These are phyloP conservation scores for Aspergillus pseudoviridinutans DNA, from an alignment of 2,329 filamentous ascomycete species.

Conservation along the genomic window DNA sequence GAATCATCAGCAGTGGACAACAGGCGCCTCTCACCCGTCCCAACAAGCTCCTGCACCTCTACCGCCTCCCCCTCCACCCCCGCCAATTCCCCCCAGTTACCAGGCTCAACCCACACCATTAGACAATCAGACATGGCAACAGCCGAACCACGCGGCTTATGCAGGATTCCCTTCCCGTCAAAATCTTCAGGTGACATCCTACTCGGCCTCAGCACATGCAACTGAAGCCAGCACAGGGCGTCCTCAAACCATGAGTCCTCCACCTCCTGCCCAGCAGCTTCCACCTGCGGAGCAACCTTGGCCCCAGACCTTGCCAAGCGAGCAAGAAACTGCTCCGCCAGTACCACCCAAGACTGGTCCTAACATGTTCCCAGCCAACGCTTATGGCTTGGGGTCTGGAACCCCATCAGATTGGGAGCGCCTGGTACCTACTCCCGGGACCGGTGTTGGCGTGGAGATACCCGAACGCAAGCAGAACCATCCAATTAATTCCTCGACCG, in stretches of 20 bases:
- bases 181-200: slow-evolving; percentile 4
- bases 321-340: slow-evolving; percentile 15
- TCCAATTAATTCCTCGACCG: slow-evolving; percentile 2
- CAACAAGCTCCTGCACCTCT: slow-evolving; percentile 20
- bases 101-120: slow-evolving; percentile 28
- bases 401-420: slow-evolving; percentile 49
- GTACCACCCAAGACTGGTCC: slow-evolving; percentile 21
- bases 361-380: slow-evolving; percentile 15
- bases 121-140: slow-evolving; percentile 22
- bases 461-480: slow-evolving; percentile 18
- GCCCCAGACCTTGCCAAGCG: slow-evolving; percentile 7
- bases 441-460: slow-evolving; percentile 34
- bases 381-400: slow-evolving; percentile 40
- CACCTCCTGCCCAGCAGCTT: slow-evolving; percentile 3
- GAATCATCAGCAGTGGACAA: slow-evolving; percentile 18
- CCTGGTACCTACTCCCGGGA: slow-evolving; percentile 31
- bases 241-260: background rate
- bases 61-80: slow-evolving; percentile 25
- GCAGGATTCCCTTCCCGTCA: slow-evolving; percentile 24
- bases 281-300: slow-evolving; percentile 7
- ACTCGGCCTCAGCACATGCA: background rate
- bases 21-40: slow-evolving; percentile 19
- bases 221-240: background rate
- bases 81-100: slow-evolving; percentile 39
- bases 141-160: slow-evolving; percentile 25